Evolutionary conservation across 2,329 filamentous ascomycete genomes (phyloP).

Genomic region (Aciculosporium take): DNA sequence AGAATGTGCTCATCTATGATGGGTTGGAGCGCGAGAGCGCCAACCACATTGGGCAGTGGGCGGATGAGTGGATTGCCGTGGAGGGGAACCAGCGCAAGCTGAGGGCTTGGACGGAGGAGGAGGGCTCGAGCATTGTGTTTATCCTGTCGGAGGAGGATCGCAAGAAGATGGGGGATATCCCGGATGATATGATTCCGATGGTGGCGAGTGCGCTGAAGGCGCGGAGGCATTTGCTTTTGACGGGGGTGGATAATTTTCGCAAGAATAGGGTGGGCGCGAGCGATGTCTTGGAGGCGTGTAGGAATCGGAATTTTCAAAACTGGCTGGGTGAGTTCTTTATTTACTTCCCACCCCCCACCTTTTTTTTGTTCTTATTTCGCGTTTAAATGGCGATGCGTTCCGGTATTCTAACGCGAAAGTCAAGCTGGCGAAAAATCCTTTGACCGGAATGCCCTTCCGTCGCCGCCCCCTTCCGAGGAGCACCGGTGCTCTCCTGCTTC

Average conservation of each 20-base stretch:
- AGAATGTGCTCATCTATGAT: conserved; percentile 22
- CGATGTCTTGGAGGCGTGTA: conserved; percentile 15
- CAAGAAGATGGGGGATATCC: conserved; percentile 15
- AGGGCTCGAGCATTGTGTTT: conserved; percentile 12
- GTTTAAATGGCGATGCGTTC: too few species aligned
- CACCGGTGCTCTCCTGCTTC: conserved; percentile 11
- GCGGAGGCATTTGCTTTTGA: conserved; percentile 16
- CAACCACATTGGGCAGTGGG: conserved; percentile 21
- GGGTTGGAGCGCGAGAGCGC: conserved; percentile 14
- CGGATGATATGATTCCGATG: conserved; percentile 16
- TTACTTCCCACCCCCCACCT: background rate
- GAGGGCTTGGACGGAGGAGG: conserved; percentile 12
- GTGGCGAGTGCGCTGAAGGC: conserved; percentile 19
- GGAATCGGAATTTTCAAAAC: conserved; percentile 16
- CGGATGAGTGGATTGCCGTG: conserved; percentile 21
- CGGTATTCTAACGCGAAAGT: too few species aligned
- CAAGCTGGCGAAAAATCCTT: conserved; percentile 17
- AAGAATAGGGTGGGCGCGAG: conserved; percentile 3
- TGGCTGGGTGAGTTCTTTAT: conserved; percentile 22
- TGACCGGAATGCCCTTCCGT: conserved; percentile 15
- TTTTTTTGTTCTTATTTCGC: background rate
- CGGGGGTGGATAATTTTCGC: conserved; percentile 5
- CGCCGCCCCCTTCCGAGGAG: conserved; percentile 10
- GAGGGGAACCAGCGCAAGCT: conserved; percentile 19
- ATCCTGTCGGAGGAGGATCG: conserved; percentile 16